Evolutionary conservation across 2,329 filamentous ascomycete species (phyloP).

Genomic region (Diaporthe humulicola): DNA sequence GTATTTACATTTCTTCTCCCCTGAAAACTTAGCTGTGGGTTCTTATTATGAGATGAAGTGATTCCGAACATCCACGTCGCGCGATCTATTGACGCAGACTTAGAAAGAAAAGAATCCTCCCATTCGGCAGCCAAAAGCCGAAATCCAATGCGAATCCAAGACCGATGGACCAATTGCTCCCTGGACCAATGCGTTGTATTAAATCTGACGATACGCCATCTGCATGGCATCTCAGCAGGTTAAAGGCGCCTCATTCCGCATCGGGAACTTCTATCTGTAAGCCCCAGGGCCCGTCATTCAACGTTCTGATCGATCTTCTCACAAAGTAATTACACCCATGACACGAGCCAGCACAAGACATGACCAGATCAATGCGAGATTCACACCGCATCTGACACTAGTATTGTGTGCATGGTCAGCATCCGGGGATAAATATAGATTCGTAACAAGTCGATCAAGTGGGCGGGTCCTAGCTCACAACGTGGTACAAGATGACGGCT

Average conservation of each 20-base stretch:
- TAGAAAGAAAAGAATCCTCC: neutral
- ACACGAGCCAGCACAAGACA: neutral
- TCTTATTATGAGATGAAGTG: neutral
- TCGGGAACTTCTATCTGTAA: neutral
- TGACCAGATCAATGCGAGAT: neutral
- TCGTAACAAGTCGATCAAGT: neutral
- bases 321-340: neutral
- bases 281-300: too few species aligned
- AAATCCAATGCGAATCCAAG: neutral
- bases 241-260: neutral
- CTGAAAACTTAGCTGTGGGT: neutral
- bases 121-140: neutral
- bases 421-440: slow-evolving; percentile 1
- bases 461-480: neutral
- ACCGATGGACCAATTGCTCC: neutral
- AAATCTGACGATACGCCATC: neutral
- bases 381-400: neutral
- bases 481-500: neutral
- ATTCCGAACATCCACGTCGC: neutral
- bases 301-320: neutral
- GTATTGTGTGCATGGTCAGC: neutral
- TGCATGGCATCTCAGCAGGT: neutral
- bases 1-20: neutral
- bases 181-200: neutral
- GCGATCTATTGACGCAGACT: neutral